Base-by-base conservation (phyloP, 768 basidiomycete genomes). In the Termitomyces sp. region DNA sequence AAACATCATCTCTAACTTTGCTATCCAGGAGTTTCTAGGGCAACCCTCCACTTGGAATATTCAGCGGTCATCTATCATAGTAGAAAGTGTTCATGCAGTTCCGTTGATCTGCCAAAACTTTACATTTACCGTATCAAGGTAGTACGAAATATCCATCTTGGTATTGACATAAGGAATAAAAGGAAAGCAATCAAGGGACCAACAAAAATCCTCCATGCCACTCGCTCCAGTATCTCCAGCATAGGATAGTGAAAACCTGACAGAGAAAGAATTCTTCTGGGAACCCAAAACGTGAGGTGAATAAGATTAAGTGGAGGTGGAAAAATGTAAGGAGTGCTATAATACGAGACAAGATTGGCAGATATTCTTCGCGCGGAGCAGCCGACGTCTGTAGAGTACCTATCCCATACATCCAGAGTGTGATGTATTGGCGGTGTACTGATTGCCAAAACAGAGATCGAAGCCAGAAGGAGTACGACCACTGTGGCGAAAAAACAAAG, bases 291-390 rank as follows among this genome's bases (percentile, higher is more conserved):
- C 7, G 70, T 5, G 6, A 67, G 38, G 33, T 65, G 69, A 4
- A 82, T 33, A 48, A 85, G 55, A 66, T 81, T 84, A 65, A 84
- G 73, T 0, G 82, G 83, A 5, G 80, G 71, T 3, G 81, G 81
- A 60, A 82, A 85, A 48, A 63, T 65, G 55, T 77, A 74, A 3
- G 73, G 70, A 6, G 59, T 57, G 1, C 71, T 61, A 58, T 79
- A 83, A 5, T 57, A 52, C 22, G 66, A 52, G 26, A 79, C 73
- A 20, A 74, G 68, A 24, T 65, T 64, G 24, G 71, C 65, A 59
- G 80, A 79, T 1, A 66, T 55, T 41, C 68, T 68, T 30, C 82
- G 79, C 22, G 84, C 80, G 24, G 69, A 64, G 5, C 72, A 58
- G 8, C 83, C 83, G 14, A 80, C 68, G 2, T 64, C 52, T 13